Evolutionary conservation across 2,329 filamentous ascomycete species (phyloP), one percentile per base, ranked within the genome.

Genomic region (Cladosporium sp.): DNA sequence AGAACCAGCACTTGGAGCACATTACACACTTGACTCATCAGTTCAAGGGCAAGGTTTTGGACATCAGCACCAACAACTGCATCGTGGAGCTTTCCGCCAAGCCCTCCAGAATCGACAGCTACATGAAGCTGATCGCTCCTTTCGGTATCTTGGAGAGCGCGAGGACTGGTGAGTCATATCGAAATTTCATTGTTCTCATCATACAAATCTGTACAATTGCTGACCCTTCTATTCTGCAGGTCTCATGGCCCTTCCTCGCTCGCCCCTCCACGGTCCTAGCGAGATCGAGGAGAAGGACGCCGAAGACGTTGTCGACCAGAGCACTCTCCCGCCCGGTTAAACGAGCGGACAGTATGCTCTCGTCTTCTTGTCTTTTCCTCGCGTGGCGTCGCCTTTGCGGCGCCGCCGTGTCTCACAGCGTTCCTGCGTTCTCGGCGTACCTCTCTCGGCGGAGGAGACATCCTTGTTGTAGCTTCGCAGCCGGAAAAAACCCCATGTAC

Each of bases 31-130:
- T 98, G 67, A 85, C 92, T 15, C 93, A 98, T 74, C 93, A 98
- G 66, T 98, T 98, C 63, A 91, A 91, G 51, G 93, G 93, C 57
- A 98, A 98, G 75, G 88, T 98, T 20, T 72, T 98, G 62, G 93
- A 98, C 70, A 97, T 98, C 62, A 95, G 90, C 77, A 96, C 88
- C 47, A 96, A 88, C 72, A 97, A 94, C 74, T 97, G 93, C 73
- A 97, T 97, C 69, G 91, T 98, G 53, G 93, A 98, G 72, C 72
- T 98, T 7, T 95, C 90, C 48, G 93, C 93, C 53, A 98, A 98
- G 73, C 91, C 89, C 30, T 82, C 78, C 55, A 85, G 93, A 71
- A 95, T 98, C 66, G 90, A 98, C 72, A 95, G 90, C 2, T 98
- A 96, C 77, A 85, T 98, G 73, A 98, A 97, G 75, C 80, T 98